phyloP scores from a whole-genome alignment of 2,329 filamentous ascomycete species.

The Cryphonectria parasitica region DNA sequence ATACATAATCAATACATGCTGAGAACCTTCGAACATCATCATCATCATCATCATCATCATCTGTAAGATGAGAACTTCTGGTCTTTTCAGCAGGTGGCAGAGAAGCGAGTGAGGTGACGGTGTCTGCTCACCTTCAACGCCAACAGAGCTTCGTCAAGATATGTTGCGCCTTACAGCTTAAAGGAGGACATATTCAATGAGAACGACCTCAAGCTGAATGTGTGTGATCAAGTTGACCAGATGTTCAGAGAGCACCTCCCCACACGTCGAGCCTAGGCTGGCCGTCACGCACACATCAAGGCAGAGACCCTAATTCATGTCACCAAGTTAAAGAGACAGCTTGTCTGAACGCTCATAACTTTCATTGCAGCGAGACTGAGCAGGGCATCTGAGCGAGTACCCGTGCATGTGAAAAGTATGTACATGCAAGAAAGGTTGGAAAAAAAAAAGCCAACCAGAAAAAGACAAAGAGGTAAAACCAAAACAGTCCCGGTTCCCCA shows the following conservation, averaged over 20 bases:
- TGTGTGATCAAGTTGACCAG: neutral
- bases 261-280: neutral
- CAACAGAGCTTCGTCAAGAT: no score
- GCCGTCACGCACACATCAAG: neutral
- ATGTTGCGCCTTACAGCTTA: no score
- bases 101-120: no score
- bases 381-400: neutral
- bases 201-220: neutral
- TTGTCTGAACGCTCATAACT: neutral
- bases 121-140: no score
- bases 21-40: no score
- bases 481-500: neutral
- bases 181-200: no score
- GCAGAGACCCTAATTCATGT: neutral
- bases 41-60: no score
- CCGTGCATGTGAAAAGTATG: slow-evolving; percentile 2
- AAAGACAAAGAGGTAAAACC: neutral
- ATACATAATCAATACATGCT: no score
- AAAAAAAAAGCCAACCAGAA: neutral
- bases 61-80: no score
- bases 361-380: neutral
- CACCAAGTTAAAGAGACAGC: neutral
- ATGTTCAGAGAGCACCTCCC: neutral
- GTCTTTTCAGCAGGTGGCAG: no score
- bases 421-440: slow-evolving; percentile 6